Percentiles rank a stretch among this genome's conserved stretches.
These are phyloP conservation scores for Daldinia caldariorum DNA, from an alignment of 495 filamentous ascomycete species.

Conservation along the genomic window DNA sequence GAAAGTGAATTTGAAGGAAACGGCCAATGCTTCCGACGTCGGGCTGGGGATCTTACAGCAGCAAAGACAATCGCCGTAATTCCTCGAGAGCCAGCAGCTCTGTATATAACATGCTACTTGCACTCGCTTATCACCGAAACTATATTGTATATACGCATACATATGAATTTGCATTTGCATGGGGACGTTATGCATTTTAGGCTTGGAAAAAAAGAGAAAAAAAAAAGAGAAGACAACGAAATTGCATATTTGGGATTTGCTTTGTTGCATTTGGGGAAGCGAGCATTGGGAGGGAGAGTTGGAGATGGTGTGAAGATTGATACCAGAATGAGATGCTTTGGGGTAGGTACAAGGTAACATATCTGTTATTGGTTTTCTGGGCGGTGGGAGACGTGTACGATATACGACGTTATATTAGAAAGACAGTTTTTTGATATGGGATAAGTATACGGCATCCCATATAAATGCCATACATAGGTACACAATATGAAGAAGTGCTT, in stretches of 20 bases:
- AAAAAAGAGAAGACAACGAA: constrained; percentile 1
- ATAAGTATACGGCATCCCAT: constrained; percentile 7
- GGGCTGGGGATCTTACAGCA: constrained; percentile 32
- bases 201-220: constrained; percentile 20
- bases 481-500: background rate
- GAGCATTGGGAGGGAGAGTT: background rate
- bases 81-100: constrained; percentile 3
- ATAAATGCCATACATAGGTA: too few relatives aligned
- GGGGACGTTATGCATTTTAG: constrained; percentile 14
- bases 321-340: background rate
- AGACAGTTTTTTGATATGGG: background rate
- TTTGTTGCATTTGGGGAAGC: constrained; percentile 3
- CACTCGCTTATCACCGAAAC: background rate
- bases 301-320: background rate
- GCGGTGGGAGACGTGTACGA: constrained; percentile 8
- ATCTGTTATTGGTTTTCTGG: background rate
- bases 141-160: constrained; percentile 15
- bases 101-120: constrained; percentile 17
- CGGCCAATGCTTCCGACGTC: constrained; percentile 5
- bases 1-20: constrained; percentile 9
- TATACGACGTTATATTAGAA: background rate
- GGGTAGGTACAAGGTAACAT: background rate
- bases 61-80: constrained; percentile 14
- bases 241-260: background rate
- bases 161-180: constrained; percentile 17